These are phyloP conservation scores for Hyaloscypha hepaticicola DNA, from an alignment of 495 filamentous ascomycete species.

Conservation along the genomic window DNA sequence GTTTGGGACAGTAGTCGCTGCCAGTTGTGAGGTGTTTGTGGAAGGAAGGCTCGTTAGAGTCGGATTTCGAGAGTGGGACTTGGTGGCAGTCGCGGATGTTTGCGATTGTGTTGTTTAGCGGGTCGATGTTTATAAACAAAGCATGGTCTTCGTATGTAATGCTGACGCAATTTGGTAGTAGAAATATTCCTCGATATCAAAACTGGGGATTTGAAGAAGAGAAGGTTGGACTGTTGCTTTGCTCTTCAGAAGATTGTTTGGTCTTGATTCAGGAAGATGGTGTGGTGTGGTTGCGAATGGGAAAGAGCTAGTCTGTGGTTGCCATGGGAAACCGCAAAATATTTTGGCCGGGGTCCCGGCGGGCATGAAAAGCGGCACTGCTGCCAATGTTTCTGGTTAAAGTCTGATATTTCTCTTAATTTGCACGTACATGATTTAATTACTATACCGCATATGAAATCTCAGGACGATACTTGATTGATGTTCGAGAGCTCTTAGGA, in stretches of 20 bases:
- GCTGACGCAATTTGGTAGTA: constrained; percentile 1
- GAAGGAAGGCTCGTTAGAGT: not conserved
- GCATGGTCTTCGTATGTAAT: constrained; percentile 9
- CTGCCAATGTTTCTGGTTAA: too few relatives aligned
- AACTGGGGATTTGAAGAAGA: constrained; percentile 9
- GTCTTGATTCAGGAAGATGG: not conserved
- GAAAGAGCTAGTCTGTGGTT: constrained; percentile 22
- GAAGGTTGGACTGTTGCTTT: constrained; percentile 3
- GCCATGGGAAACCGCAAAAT: not conserved
- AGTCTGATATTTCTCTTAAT: too few relatives aligned
- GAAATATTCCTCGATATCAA: constrained; percentile 17
- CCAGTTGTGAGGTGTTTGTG: constrained; percentile 10
- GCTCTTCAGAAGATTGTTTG: constrained; percentile 25
- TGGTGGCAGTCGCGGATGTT: constrained; percentile 5
- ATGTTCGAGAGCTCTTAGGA: too few relatives aligned
- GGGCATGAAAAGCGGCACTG: too few relatives aligned
- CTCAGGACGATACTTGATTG: too few relatives aligned
- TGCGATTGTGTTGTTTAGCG: constrained; percentile 20
- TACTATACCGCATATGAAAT: too few relatives aligned
- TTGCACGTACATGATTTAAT: too few relatives aligned
- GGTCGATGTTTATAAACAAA: constrained; percentile 15
- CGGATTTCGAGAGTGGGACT: not conserved
- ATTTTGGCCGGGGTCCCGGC: too few relatives aligned
- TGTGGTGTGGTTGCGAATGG: constrained; percentile 7
- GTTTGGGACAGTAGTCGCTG: constrained; percentile 15